phyloP scores from a whole-genome alignment of 1,284 basidiomycete genomes.

The Exsudoporus floridanus region DNA sequence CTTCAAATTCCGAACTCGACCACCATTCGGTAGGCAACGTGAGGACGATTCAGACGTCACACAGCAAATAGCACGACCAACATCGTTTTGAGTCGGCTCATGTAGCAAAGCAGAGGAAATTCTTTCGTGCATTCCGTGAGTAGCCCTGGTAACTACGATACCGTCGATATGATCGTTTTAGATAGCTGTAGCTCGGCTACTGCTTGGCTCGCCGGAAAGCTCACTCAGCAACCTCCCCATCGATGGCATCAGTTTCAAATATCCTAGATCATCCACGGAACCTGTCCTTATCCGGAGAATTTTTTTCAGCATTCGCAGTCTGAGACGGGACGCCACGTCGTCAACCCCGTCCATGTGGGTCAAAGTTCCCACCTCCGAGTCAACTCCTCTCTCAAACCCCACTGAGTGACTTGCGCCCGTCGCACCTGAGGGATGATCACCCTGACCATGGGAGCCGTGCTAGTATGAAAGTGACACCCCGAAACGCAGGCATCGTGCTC shows the following conservation, averaged over 20 bases:
- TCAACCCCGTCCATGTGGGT: not conserved
- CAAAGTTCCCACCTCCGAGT: not conserved
- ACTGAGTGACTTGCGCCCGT: constrained; percentile 2
- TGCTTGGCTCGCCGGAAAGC: not conserved
- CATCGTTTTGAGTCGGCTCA: too few species aligned
- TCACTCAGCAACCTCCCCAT: constrained; percentile 1
- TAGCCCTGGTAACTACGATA: not conserved
- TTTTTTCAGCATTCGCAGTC: not conserved
- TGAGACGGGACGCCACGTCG: not conserved
- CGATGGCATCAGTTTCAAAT: constrained; percentile 10
- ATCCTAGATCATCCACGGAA: constrained; percentile 6
- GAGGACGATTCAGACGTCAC: not conserved
- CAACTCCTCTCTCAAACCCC: constrained; percentile 10
- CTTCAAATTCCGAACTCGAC: not conserved
- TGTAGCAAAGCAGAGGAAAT: not conserved
- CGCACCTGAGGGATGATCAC: not conserved
- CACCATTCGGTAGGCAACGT: not conserved
- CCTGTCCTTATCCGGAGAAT: not conserved
- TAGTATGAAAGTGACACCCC: not conserved
- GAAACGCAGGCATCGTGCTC: constrained; percentile 1
- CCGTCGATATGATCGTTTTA: constrained; percentile 1
- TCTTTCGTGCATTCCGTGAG: not conserved
- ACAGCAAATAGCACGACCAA: not conserved
- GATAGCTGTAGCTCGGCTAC: not conserved
- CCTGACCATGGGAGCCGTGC: constrained; percentile 21